These are phyloP conservation scores for Eucalyptus marginata DNA, from an alignment of 345 rosid genomes.

Conservation along the genomic window DNA sequence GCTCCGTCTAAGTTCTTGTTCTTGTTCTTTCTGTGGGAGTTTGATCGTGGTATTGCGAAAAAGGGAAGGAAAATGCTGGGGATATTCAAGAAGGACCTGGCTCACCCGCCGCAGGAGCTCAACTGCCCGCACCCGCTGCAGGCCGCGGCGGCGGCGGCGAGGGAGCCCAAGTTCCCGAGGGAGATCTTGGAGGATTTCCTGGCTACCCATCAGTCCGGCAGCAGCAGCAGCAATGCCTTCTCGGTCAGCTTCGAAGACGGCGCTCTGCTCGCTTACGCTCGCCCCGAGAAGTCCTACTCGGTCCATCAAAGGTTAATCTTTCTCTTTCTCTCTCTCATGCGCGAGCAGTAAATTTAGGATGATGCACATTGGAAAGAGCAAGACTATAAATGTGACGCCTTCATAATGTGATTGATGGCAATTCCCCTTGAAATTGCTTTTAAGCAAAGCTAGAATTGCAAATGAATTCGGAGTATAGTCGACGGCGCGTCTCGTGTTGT, in stretches of 20 bases:
- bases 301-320: slow-evolving; percentile 35
- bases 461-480: background rate
- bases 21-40: background rate
- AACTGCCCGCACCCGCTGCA: slow-evolving; percentile 30
- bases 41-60: background rate
- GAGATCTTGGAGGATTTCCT: slow-evolving; percentile 27
- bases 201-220: slow-evolving; percentile 3
- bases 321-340: too few relatives aligned
- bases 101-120: slow-evolving; percentile 57
- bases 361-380: background rate
- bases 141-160: background rate
- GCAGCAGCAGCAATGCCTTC: slow-evolving; percentile 7
- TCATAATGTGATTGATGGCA: background rate
- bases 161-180: slow-evolving; percentile 20
- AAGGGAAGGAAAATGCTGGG: slow-evolving; percentile 33
- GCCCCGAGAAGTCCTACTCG: slow-evolving; percentile 8
- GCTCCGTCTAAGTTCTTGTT: background rate
- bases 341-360: background rate
- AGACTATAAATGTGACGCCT: background rate
- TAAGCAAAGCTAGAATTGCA: background rate
- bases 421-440: background rate
- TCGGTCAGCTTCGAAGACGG: slow-evolving; percentile 19
- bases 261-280: slow-evolving; percentile 32
- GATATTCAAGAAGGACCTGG: slow-evolving; percentile 42
- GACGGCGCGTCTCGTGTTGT: fast-evolving